A percentile compares a stretch with the other conserved stretches of the same genome.
These are phyloP conservation scores for Acorus calamus DNA, from an alignment of 106 monocot species.

Conservation along the genomic window DNA sequence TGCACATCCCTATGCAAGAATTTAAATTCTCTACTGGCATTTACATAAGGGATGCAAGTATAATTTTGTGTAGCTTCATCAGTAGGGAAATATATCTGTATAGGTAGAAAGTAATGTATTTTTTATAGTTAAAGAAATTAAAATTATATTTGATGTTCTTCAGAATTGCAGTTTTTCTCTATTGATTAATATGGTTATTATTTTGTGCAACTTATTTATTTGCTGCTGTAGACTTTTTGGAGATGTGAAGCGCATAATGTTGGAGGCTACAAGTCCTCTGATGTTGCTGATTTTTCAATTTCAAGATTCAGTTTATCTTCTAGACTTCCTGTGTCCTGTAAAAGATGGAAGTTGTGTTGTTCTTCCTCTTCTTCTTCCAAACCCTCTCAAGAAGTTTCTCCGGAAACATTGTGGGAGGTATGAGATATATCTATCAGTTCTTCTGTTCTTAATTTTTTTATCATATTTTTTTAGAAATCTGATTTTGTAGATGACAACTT, in stretches of 20 bases:
- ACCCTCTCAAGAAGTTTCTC: slow-evolving; percentile 30
- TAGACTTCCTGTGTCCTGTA: slow-evolving; percentile 5
- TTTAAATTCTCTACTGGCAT: no score
- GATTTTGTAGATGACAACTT: no score
- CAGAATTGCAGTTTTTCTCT: background rate
- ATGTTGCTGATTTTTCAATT: slow-evolving; percentile 10
- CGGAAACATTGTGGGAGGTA: slow-evolving; percentile 87
- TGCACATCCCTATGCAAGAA: no score
- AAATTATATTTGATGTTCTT: no score
- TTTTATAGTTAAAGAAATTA: no score
- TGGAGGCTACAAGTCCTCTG: slow-evolving; percentile 12
- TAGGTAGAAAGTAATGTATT: no score
- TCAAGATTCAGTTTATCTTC: slow-evolving; percentile 13
- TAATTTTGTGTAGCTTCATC: no score
- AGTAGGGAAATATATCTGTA: no score
- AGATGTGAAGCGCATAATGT: slow-evolving; percentile 24
- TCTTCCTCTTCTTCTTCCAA: slow-evolving; percentile 39
- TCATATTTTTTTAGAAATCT: background rate
- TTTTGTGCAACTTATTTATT: background rate
- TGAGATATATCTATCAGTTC: background rate
- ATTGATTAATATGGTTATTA: background rate
- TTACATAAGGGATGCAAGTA: no score
- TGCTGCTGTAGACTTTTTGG: slow-evolving; percentile 23
- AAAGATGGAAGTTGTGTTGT: slow-evolving; percentile 39
- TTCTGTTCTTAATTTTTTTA: background rate